These are phyloP conservation scores for Penicillium brevicompactum DNA, from an alignment of 2,329 filamentous ascomycete genomes.

Conservation along the genomic window DNA sequence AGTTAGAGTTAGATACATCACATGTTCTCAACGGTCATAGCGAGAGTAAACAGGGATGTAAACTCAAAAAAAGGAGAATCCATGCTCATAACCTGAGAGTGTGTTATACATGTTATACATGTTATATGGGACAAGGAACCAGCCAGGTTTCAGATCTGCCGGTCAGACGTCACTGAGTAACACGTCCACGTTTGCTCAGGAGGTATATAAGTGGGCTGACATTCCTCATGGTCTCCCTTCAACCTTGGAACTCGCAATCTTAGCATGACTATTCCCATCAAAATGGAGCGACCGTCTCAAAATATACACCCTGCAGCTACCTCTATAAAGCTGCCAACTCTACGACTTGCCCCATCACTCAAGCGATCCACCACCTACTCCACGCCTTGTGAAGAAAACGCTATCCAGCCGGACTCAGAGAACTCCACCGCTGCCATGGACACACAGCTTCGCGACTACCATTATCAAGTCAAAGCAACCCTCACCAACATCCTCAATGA, in stretches of 20 bases:
- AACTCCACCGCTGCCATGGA: background rate
- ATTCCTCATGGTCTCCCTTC: background rate
- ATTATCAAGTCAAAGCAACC: constrained; percentile 55
- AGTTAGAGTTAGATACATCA: background rate
- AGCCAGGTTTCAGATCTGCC: constrained; percentile 4
- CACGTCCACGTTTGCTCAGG: background rate
- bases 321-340: background rate
- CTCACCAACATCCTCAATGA: constrained; percentile 65
- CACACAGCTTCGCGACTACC: constrained; percentile 9
- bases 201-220: background rate
- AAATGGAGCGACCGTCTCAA: background rate
- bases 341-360: background rate
- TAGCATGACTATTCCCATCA: background rate
- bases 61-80: background rate
- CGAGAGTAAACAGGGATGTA: background rate
- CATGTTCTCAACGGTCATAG: background rate
- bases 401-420: background rate
- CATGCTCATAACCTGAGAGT: no score
- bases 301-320: background rate
- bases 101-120: no score
- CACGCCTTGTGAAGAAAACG: background rate
- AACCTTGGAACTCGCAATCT: no score
- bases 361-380: background rate
- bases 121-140: background rate
- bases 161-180: constrained; percentile 1